These are phyloP conservation scores for Arthrobotrys conoides DNA, from an alignment of 2,329 filamentous ascomycete species.

Conservation along the genomic window DNA sequence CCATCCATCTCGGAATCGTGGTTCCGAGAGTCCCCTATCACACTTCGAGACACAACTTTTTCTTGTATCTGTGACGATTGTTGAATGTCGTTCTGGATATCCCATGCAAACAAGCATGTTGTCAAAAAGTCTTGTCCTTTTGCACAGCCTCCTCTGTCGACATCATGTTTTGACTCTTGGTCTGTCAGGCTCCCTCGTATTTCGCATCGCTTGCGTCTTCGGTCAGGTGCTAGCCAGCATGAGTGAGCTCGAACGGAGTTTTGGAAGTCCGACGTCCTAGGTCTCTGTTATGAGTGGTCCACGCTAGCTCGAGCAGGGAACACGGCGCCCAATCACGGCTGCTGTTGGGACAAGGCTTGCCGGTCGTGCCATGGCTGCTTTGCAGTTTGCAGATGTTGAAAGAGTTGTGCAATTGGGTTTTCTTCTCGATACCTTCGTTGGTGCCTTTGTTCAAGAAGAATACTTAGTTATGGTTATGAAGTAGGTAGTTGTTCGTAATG, in stretches of 20 bases:
- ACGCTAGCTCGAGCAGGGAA: constrained; percentile 39
- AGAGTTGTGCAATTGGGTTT: constrained; percentile 16
- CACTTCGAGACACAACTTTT: background rate
- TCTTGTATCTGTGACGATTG: constrained; percentile 18
- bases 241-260: constrained; percentile 31
- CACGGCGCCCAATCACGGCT: constrained; percentile 48
- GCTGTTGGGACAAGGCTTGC: constrained; percentile 28
- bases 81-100: background rate
- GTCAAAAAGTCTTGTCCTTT: constrained; percentile 39
- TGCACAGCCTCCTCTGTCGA: constrained; percentile 58
- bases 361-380: constrained; percentile 9
- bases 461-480: background rate
- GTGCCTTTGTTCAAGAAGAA: background rate
- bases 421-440: constrained; percentile 13
- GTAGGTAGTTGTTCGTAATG: background rate
- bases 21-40: constrained; percentile 54
- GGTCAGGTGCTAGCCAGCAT: constrained; percentile 2
- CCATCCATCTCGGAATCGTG: constrained; percentile 31
- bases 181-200: constrained; percentile 18
- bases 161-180: constrained; percentile 21
- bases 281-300: constrained; percentile 22
- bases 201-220: constrained; percentile 38
- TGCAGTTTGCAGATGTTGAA: constrained; percentile 6
- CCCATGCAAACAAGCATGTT: constrained; percentile 18
- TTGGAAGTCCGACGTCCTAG: constrained; percentile 31